Conservation (phyloP, 2,329 filamentous ascomycete genomes). For the Talaromyces verruculosus region DNA sequence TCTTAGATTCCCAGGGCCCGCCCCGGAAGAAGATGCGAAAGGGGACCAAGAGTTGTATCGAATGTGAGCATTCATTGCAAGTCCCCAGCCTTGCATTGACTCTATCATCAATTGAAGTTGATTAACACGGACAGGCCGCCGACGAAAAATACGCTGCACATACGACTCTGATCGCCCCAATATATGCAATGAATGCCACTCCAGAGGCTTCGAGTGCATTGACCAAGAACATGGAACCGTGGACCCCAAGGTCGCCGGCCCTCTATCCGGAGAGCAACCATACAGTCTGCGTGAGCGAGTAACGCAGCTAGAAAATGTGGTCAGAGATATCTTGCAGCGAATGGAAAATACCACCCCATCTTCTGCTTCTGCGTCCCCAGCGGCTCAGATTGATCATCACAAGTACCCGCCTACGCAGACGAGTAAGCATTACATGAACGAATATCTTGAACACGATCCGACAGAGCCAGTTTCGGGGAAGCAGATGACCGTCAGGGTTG, state of each 20-base stretch:
- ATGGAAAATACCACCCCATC: constrained; percentile 8
- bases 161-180: constrained; percentile 35
- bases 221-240: constrained; percentile 41
- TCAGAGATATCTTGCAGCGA: constrained; percentile 34
- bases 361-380: constrained; percentile 8
- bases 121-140: constrained; percentile 31
- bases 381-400: background rate
- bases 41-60: constrained; percentile 45
- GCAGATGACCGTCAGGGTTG: constrained; percentile 1
- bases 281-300: constrained; percentile 44
- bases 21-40: constrained; percentile 47
- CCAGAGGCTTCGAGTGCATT: constrained; percentile 40
- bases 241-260: constrained; percentile 24
- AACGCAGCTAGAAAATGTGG: constrained; percentile 38
- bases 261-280: constrained; percentile 29
- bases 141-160: constrained; percentile 47
- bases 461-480: background rate
- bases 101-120: background rate
- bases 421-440: background rate
- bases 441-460: background rate
- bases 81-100: background rate
- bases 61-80: constrained; percentile 31
- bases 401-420: constrained; percentile 24
- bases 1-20: constrained; percentile 32
- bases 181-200: constrained; percentile 44